A percentile compares a stretch with the other conserved stretches of the same genome.
These are phyloP conservation scores for Rhodotorula sp. DNA, from an alignment of 1,284 basidiomycete species.

Conservation along the genomic window DNA sequence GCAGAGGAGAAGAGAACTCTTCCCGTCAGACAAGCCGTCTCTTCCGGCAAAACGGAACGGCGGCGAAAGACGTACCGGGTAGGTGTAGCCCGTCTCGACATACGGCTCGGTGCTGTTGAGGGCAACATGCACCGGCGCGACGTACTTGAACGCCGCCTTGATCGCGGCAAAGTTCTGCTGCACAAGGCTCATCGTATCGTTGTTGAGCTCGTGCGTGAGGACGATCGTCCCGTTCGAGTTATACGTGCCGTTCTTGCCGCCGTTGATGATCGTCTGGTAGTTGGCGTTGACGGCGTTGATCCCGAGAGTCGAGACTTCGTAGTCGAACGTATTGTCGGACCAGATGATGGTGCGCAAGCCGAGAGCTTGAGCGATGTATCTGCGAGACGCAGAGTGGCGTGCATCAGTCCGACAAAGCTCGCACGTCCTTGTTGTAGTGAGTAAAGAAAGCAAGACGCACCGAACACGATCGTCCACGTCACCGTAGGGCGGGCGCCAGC, in stretches of 20 bases:
- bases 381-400: too few relatives aligned
- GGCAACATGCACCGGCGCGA: slow-evolving; percentile 45
- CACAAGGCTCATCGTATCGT: slow-evolving; percentile 48
- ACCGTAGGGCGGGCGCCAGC: slow-evolving; percentile 51
- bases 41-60: too few relatives aligned
- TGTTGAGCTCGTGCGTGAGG: slow-evolving; percentile 54
- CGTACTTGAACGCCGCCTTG: slow-evolving; percentile 38
- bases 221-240: slow-evolving; percentile 50
- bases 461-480: slow-evolving; percentile 1
- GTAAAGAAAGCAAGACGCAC: too few relatives aligned
- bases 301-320: slow-evolving; percentile 22
- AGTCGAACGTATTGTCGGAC: slow-evolving; percentile 51
- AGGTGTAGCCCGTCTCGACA: slow-evolving; percentile 46
- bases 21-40: background rate
- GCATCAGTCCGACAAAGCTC: too few relatives aligned
- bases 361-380: slow-evolving; percentile 54
- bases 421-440: too few relatives aligned
- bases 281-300: slow-evolving; percentile 48
- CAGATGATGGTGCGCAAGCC: slow-evolving; percentile 56
- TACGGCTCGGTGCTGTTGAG: slow-evolving; percentile 53
- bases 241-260: slow-evolving; percentile 49
- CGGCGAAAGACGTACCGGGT: slow-evolving; percentile 19
- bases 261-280: slow-evolving; percentile 51
- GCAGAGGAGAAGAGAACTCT: background rate
- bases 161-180: slow-evolving; percentile 26